Percentiles rank a stretch among this genome's conserved stretches.
phyloP scores from a whole-genome alignment of 108 stramenopile species.

The Nitzschia inconspicua region DNA sequence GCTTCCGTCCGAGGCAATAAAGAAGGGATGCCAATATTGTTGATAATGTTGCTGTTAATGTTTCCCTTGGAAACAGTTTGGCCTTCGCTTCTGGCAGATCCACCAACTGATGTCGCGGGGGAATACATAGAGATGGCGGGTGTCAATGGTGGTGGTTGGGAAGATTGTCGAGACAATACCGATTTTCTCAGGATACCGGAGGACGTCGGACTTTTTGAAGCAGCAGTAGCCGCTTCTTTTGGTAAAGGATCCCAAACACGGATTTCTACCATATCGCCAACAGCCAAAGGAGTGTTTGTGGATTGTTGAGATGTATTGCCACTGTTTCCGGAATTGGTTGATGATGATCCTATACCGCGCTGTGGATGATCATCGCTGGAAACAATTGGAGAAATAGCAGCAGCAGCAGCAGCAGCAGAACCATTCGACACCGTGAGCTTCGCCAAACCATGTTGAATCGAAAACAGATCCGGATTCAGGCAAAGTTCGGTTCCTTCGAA shows the following conservation, averaged over 20 bases:
- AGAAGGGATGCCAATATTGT: background rate
- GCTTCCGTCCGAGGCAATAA: background rate
- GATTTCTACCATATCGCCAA: constrained; percentile 78
- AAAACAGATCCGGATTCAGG: constrained; percentile 79
- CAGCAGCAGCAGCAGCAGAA: background rate
- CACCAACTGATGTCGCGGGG: background rate
- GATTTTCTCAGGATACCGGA: background rate
- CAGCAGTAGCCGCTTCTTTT: background rate
- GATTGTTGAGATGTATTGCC: background rate
- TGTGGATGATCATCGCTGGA: background rate
- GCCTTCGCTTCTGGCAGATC: too few relatives aligned
- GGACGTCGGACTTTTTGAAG: background rate
- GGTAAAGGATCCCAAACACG: constrained; percentile 72
- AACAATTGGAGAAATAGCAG: background rate
- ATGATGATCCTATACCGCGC: constrained; percentile 8
- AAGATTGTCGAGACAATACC: too few relatives aligned
- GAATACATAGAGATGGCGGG: background rate
- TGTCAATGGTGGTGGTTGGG: background rate
- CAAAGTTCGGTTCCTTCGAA: constrained; percentile 82
- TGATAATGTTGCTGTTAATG: background rate
- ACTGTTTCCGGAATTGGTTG: constrained; percentile 27
- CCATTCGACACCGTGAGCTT: too few relatives aligned
- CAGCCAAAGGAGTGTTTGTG: constrained; percentile 9
- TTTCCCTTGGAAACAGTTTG: background rate
- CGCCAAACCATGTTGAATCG: background rate